phyloP scores from a whole-genome alignment of 2,329 filamentous ascomycete species.

The Onygenales sp. region DNA sequence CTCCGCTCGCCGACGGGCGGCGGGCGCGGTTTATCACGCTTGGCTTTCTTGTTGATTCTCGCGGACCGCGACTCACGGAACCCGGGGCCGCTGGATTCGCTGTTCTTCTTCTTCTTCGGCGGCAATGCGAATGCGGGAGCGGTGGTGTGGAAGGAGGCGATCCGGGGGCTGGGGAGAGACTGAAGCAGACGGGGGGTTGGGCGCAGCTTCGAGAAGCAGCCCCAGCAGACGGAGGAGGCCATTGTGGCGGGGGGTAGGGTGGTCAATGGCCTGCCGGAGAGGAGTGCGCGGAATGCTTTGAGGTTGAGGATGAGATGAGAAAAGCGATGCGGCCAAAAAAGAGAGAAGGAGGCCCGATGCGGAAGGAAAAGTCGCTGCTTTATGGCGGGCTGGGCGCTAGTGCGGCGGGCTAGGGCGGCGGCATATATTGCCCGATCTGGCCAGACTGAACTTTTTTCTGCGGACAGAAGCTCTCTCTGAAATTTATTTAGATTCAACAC shows the following conservation, averaged over 20 bases:
- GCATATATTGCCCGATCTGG: background rate
- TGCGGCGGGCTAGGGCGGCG: background rate
- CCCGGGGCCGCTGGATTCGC: conserved; percentile 18
- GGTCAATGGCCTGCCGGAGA: background rate
- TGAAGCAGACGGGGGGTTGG: conserved; percentile 29
- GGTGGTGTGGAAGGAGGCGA: conserved; percentile 40
- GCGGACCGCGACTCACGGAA: conserved; percentile 30
- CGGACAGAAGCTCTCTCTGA: too few species aligned
- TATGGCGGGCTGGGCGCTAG: background rate
- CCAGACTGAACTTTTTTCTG: too few species aligned
- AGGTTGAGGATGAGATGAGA: background rate
- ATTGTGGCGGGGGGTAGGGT: conserved; percentile 27
- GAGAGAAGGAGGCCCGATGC: background rate
- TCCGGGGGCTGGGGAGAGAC: conserved; percentile 34
- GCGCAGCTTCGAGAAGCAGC: conserved; percentile 45
- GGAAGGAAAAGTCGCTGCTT: background rate
- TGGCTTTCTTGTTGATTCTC: conserved; percentile 37
- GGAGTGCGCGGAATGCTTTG: background rate
- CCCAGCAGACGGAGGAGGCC: conserved; percentile 51
- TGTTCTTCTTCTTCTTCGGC: conserved; percentile 41
- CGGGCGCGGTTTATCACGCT: conserved; percentile 41
- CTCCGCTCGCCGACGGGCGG: conserved; percentile 67
- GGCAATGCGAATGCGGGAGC: conserved; percentile 27
- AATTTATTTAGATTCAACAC: background rate
- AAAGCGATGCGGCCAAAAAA: background rate